Base-by-base conservation (phyloP, 2,329 filamentous ascomycete genomes). In the Beauveria rudraprayagi region DNA sequence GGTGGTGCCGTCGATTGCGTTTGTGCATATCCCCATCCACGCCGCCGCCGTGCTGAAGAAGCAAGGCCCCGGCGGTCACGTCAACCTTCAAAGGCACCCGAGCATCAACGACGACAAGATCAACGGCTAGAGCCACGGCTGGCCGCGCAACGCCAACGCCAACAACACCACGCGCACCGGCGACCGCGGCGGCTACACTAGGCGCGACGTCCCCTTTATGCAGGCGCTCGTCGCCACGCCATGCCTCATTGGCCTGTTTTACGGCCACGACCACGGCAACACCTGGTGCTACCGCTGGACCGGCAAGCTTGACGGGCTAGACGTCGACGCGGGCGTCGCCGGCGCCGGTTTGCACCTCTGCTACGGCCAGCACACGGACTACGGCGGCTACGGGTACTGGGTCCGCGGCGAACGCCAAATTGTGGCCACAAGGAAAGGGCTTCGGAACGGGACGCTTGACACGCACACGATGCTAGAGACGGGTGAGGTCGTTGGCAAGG, bases 341-440 rank as follows among this genome's bases (percentile, higher is more conserved):
- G 26, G 26, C 10, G 8, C 30, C 19, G 75, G 75, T 1, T 63
- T 72, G 24, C 70, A 73, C 48, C 61, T 79, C 14, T 79, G 77
- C 63, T 87, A 84, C 67, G 82, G 83, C 2, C 80, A 86, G 63
- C 84, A 85, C 64, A 80, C 82, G 0, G 85, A 86, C 1, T 88
- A 87, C 61, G 86, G 85, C 0, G 86, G 86, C 0, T 88, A 88
- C 64, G 82, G 84, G 0, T 74, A 75, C 41, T 86, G 80, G 80
- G 77, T 78, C 8, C 77, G 85, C 0, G 86, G 85, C 1, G 76
- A 78, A 5, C 74, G 83, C 1, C 65, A 67, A 50, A 44, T 67
- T 7, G 60, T 62, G 14, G 30, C 65, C 14, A 56, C 41, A 3
- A 50, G 59, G 3, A 63, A 64, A 9, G 77, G 82, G 62, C 69